These are phyloP conservation scores for Trichosporon sp. DNA, from an alignment of 1,284 basidiomycete genomes.

Conservation along the genomic window DNA sequence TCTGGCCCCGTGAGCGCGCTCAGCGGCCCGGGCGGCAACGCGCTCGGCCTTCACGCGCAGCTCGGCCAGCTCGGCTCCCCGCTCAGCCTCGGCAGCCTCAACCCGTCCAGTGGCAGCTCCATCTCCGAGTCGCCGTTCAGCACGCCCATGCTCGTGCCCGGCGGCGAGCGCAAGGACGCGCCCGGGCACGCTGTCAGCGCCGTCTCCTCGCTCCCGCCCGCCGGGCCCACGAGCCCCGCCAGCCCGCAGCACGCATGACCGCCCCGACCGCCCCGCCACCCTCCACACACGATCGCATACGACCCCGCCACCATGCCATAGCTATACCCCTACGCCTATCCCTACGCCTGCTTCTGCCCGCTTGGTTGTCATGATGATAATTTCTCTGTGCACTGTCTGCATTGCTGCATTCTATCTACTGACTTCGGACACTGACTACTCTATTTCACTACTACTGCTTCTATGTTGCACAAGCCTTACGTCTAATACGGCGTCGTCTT, in stretches of 20 bases:
- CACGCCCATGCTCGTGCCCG: background rate
- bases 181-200: background rate
- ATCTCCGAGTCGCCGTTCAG: background rate
- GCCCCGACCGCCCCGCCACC: too few relatives aligned
- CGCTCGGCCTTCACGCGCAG: background rate
- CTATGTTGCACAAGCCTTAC: background rate
- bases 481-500: conserved; percentile 9
- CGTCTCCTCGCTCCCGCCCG: background rate
- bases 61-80: background rate
- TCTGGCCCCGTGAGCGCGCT: background rate
- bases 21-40: background rate
- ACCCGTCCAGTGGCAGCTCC: background rate
- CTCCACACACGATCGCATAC: background rate
- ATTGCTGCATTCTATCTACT: conserved; percentile 1
- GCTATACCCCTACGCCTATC: background rate
- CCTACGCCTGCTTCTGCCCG: background rate
- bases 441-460: background rate
- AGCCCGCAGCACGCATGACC: background rate
- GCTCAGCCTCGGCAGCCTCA: background rate
- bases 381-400: background rate
- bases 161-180: background rate
- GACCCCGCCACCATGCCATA: background rate
- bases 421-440: background rate
- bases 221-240: background rate
- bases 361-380: conserved; percentile 4